Evolutionary conservation across 1,284 basidiomycete genomes (phyloP).

Genomic region (Phlebopus sp.): DNA sequence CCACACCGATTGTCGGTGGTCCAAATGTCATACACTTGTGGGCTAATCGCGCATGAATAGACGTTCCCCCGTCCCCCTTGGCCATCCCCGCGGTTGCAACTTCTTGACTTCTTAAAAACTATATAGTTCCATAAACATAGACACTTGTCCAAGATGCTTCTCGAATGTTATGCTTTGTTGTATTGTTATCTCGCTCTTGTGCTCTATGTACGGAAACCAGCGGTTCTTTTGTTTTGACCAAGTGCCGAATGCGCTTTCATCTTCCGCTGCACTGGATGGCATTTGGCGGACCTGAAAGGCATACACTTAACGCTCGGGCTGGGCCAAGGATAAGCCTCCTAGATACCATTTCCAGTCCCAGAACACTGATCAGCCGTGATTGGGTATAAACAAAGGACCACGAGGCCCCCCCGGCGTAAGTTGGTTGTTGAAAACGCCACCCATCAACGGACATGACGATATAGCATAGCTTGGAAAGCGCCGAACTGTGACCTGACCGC

Average conservation of each 20-base stretch:
- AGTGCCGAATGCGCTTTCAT: background rate
- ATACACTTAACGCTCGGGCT: slow-evolving; percentile 3
- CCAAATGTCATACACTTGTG: slow-evolving; percentile 33
- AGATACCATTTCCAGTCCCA: slow-evolving; percentile 1
- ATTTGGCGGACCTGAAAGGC: background rate
- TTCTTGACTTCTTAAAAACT: background rate
- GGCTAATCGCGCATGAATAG: slow-evolving; percentile 31
- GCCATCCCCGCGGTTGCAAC: background rate
- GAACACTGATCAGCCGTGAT: slow-evolving; percentile 1
- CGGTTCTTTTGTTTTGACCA: no score
- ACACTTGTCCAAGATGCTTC: slow-evolving; percentile 12
- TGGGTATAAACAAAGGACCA: slow-evolving; percentile 7
- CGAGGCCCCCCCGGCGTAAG: slow-evolving; percentile 18
- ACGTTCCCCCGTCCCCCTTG: background rate
- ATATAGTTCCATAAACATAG: slow-evolving; percentile 12
- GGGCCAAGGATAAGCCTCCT: slow-evolving; percentile 6
- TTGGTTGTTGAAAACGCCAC: background rate
- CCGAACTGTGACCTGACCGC: slow-evolving; percentile 6
- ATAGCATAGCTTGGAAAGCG: slow-evolving; percentile 1
- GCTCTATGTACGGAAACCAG: background rate
- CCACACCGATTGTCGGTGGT: slow-evolving; percentile 32
- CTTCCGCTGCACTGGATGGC: background rate
- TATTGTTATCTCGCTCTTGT: slow-evolving; percentile 23
- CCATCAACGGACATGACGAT: no score
- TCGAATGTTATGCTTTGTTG: slow-evolving; percentile 13